These are phyloP conservation scores for Pseudoperonospora humuli DNA, from an alignment of 352 stramenopile genomes.

Conservation along the genomic window DNA sequence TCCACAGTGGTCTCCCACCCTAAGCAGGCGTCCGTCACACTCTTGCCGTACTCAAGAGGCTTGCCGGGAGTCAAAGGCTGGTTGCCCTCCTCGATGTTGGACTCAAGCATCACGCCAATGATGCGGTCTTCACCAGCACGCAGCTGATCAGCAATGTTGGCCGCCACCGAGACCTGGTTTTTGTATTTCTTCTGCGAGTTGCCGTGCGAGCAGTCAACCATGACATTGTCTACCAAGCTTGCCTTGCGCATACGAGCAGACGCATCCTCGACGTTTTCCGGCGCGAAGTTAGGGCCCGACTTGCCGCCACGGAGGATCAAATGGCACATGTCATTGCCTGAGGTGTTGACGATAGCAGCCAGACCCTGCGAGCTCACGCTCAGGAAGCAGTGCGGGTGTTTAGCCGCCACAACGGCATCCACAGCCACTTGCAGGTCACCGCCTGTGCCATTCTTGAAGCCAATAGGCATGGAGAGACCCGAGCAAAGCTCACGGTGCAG, in stretches of 20 bases:
- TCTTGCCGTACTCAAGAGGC: constrained; percentile 84
- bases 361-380: constrained; percentile 83
- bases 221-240: constrained; percentile 76
- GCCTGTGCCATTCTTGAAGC: constrained; percentile 88
- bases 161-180: constrained; percentile 75
- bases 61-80: constrained; percentile 69
- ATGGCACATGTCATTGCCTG: constrained; percentile 84
- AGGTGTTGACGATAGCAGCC: constrained; percentile 81
- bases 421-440: constrained; percentile 82
- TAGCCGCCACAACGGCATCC: constrained; percentile 73
- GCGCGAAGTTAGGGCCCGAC: constrained; percentile 77
- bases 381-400: constrained; percentile 84
- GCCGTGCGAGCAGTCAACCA: constrained; percentile 88
- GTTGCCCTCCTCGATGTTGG: constrained; percentile 77
- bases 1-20: constrained; percentile 71
- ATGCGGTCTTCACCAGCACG: constrained; percentile 67
- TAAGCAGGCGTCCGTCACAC: constrained; percentile 87
- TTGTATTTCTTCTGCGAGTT: constrained; percentile 87
- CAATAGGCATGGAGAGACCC: constrained; percentile 85
- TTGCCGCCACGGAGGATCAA: constrained; percentile 85
- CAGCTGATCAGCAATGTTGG: constrained; percentile 66
- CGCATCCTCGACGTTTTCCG: constrained; percentile 74
- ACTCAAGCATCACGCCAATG: constrained; percentile 86
- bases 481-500: constrained; percentile 86
- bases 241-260: constrained; percentile 80